Conservation (phyloP, 2,329 filamentous ascomycete genomes). For the Colletotrichum tropicale region DNA sequence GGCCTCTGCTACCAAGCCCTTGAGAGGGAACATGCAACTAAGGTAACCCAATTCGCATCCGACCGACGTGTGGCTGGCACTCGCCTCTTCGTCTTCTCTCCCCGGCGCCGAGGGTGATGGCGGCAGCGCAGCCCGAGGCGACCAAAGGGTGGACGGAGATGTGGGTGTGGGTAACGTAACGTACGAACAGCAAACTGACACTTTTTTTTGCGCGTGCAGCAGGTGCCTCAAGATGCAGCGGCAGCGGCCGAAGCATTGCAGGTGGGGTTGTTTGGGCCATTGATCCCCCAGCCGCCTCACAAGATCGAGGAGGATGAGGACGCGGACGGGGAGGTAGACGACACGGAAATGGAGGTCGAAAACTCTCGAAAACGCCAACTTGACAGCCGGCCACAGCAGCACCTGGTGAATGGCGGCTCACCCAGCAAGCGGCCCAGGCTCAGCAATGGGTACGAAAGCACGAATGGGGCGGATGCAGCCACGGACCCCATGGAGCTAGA, state of each 20-base stretch:
- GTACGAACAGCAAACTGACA: conserved; percentile 38
- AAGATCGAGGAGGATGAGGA: conserved; percentile 41
- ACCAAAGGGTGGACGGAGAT: conserved; percentile 20
- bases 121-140: not conserved
- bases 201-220: conserved; percentile 33
- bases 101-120: conserved; percentile 20
- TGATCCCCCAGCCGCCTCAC: conserved; percentile 49
- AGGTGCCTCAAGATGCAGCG: conserved; percentile 54
- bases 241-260: conserved; percentile 51
- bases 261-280: conserved; percentile 62
- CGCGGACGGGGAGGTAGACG: conserved; percentile 38
- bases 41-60: conserved; percentile 43
- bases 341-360: conserved; percentile 42
- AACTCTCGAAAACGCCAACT: conserved; percentile 56
- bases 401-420: conserved; percentile 55
- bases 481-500: conserved; percentile 65
- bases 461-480: conserved; percentile 49
- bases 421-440: conserved; percentile 63
- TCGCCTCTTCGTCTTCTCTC: not conserved
- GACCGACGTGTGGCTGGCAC: not conserved
- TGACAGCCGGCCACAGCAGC: conserved; percentile 47
- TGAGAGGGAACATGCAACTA: conserved; percentile 58
- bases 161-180: not conserved
- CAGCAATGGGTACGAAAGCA: conserved; percentile 64
- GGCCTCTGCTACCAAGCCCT: conserved; percentile 65